Evolutionary conservation across 2,329 filamentous ascomycete genomes (phyloP), one percentile per base, ranked within the genome.

Genomic region (Botrytis deweyae): DNA sequence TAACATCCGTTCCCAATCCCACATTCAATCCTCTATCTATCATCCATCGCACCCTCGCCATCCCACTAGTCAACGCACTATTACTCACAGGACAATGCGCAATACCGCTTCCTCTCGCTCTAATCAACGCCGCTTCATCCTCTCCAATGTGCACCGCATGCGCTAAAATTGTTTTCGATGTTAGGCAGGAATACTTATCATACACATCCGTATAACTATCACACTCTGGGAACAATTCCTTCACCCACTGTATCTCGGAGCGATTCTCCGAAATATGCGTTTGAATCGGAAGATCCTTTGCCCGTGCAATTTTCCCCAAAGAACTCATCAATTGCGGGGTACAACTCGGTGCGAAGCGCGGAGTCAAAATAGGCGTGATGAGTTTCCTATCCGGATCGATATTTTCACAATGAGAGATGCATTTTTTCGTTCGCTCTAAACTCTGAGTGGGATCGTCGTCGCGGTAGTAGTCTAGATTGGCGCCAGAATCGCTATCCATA

Each of bases 81-180:
- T 99, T 99, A 78, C 91, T 94, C 72, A 92, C 93, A 0, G 95
- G 95, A 81, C 95, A 98, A 83, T 98, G 95, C 8, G 89, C 89
- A 29, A 98, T 87, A 77, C 93, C 93, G 7, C 89, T 85, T 6
- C 87, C 83, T 0, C 91, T 84, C 3, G 80, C 74, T 0, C 88
- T 88, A 71, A 98, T 88, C 18, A 95, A 82, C 16, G 81, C 81
- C 0, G 89, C 88, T 83, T 84, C 85, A 1, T 89, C 85, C 1
- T 89, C 86, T 0, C 86, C 87, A 12, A 98, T 84, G 82, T 98
- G 92, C 1, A 98, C 86, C 0, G 89, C 93, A 81, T 98, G 95
- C 4, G 95, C 95, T 16, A 98, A 87, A 73, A 98, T 92, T 5
- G 93, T 98, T 66, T 88, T 88, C 0, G 86, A 80, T 0, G 88